These are phyloP conservation scores for Amanita exitialis DNA, from an alignment of 768 basidiomycete species.

Conservation along the genomic window DNA sequence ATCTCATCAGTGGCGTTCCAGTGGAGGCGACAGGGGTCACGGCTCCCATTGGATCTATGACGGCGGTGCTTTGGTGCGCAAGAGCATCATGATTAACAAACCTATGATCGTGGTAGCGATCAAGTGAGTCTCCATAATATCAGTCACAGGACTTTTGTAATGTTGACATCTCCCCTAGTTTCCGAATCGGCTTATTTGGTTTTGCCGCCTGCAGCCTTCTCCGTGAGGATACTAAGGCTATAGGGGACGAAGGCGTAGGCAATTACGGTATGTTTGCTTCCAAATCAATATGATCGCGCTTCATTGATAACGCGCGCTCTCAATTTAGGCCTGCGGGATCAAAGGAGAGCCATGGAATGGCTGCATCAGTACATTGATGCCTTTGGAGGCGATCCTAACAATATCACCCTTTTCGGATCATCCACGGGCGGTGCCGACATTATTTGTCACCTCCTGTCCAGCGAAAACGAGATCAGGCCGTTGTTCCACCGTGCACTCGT, in stretches of 20 bases:
- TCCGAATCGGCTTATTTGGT: slow-evolving; percentile 68
- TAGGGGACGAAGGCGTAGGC: slow-evolving; percentile 62
- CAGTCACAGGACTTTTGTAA: not conserved
- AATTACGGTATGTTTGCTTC: slow-evolving; percentile 52
- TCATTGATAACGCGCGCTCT: slow-evolving; percentile 6
- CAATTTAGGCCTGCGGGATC: slow-evolving; percentile 49
- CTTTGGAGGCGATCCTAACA: slow-evolving; percentile 61
- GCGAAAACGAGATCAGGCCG: slow-evolving; percentile 44
- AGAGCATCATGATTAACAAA: slow-evolving; percentile 50
- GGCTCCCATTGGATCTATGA: slow-evolving; percentile 76
- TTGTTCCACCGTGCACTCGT: slow-evolving; percentile 67
- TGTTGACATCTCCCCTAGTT: slow-evolving; percentile 29
- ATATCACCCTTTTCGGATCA: slow-evolving; percentile 42
- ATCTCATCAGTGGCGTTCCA: slow-evolving; percentile 18
- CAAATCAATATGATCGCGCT: not conserved
- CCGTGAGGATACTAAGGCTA: slow-evolving; percentile 48
- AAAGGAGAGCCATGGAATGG: slow-evolving; percentile 56
- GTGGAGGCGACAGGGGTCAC: slow-evolving; percentile 63
- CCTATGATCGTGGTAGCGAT: slow-evolving; percentile 65
- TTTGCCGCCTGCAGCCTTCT: slow-evolving; percentile 61
- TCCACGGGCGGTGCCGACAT: slow-evolving; percentile 50
- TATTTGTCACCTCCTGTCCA: slow-evolving; percentile 53
- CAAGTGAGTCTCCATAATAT: slow-evolving; percentile 43
- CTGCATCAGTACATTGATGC: slow-evolving; percentile 44
- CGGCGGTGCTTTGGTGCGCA: slow-evolving; percentile 59